These are phyloP conservation scores for Ceratocystis huliohia DNA, from an alignment of 2,329 filamentous ascomycete species.

Conservation along the genomic window DNA sequence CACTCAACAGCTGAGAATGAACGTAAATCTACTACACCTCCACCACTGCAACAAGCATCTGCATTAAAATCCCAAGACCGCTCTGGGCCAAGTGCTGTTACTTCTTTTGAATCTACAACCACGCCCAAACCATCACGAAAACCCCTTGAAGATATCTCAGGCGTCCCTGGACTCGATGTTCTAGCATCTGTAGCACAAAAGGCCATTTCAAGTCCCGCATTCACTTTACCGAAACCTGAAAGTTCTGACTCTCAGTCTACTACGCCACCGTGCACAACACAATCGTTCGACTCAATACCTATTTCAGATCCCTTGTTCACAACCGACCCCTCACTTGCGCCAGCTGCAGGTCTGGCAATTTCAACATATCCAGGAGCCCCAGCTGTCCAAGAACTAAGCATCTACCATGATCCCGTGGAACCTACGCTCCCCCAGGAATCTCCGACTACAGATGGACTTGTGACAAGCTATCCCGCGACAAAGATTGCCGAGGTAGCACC, in stretches of 20 bases:
- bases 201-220: background rate
- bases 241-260: background rate
- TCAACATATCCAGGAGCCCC: background rate
- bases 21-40: background rate
- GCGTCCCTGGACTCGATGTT: background rate
- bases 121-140: background rate
- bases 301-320: background rate
- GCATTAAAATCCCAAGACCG: background rate
- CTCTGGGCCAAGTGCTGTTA: background rate
- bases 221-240: background rate
- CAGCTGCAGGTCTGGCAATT: background rate
- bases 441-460: background rate
- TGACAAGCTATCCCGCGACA: background rate
- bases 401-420: background rate
- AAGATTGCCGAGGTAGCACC: background rate
- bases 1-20: background rate
- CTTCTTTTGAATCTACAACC: background rate
- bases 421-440: background rate
- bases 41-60: background rate
- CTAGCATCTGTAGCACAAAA: slow-evolving; percentile 9
- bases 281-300: background rate
- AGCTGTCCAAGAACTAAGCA: background rate
- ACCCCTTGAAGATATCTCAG: background rate
- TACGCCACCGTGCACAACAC: background rate
- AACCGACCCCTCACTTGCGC: background rate